Base-by-base conservation (phyloP, 73 alveolate species). In the Stentor roeselii region DNA sequence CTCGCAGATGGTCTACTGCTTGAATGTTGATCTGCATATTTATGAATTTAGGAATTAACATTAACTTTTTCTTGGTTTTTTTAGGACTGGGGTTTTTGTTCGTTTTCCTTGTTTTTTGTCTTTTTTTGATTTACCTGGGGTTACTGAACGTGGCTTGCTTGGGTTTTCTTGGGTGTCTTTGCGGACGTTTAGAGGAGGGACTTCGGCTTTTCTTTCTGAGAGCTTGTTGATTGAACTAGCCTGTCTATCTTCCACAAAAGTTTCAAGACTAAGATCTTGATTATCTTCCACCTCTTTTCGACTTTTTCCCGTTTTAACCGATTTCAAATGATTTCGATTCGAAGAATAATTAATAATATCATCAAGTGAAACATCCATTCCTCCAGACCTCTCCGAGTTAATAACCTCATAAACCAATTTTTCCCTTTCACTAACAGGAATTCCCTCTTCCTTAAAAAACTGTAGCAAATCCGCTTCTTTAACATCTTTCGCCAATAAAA, bases 361-460 rank as follows among this genome's bases (percentile, higher is more conserved):
- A 30, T 67, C 37, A 30, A 32, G 27, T 21, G 11, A 21, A 14
- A 32, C 37, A 67, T 21, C n/a, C 41, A 36, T 67, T 21, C 37
- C 80, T 1, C 37, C 80, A 21, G 41, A 21, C 37, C 80, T 67
- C 37, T 1, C 42, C 2, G 80, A 67, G 2, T 67, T n/a, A 27
- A 67, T 67, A 21, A 67, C 37, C 34, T 67, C 80, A 67, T 21
- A 67, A 0, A 67, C 80, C 37, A 67, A 11, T 67, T 67, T 32
- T 67, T 67, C 80, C 37, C 80, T 67, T 32, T 21, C 37, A 32
- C 80, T 67, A 21, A 67, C 42, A 30, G 80, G 80, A 30, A 67
- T 67, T 67, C 80, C 80, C 34, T 67, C 80, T 67, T 67, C 80
- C 34, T 30, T 67, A 67, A 67, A 67, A 67, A 67, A 32, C n/a